Conservation (phyloP, 2,329 filamentous ascomycete species). For the Neodidymelliopsis sp. region DNA sequence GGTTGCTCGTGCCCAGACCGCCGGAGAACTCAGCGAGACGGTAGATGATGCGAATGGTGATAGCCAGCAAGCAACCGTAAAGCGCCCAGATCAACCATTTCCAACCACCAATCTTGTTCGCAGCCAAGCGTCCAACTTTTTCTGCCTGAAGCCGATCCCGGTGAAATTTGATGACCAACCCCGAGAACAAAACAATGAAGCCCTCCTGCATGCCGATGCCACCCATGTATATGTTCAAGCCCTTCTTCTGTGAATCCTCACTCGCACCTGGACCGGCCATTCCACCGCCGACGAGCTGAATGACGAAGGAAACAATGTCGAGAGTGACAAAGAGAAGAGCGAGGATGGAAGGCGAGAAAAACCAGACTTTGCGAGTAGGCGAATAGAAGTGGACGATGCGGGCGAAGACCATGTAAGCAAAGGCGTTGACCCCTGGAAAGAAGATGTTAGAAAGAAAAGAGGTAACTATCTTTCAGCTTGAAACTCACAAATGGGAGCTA, state of each 20-base stretch:
- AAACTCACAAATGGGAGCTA: slow-evolving; percentile 48
- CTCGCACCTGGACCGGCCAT: slow-evolving; percentile 42
- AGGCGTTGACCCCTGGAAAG: slow-evolving; percentile 55
- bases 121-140: slow-evolving; percentile 14
- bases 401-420: slow-evolving; percentile 51
- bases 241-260: slow-evolving; percentile 41
- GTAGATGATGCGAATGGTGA: slow-evolving; percentile 50
- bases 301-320: slow-evolving; percentile 54
- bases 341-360: slow-evolving; percentile 29
- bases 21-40: slow-evolving; percentile 56
- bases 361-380: slow-evolving; percentile 28
- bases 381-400: slow-evolving; percentile 51
- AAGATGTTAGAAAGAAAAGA: slow-evolving; percentile 18
- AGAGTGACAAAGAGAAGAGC: slow-evolving; percentile 50
- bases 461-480: slow-evolving; percentile 3
- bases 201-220: slow-evolving; percentile 34
- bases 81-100: slow-evolving; percentile 46
- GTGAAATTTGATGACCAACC: slow-evolving; percentile 29
- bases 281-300: slow-evolving; percentile 51
- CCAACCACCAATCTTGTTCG: slow-evolving; percentile 24
- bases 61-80: slow-evolving; percentile 52
- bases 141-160: slow-evolving; percentile 24
- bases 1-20: slow-evolving; percentile 53
- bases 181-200: slow-evolving; percentile 38
- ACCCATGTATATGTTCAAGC: slow-evolving; percentile 53